Evolutionary conservation across 225 moss, liverwort and hornwort genomes (phyloP), one percentile per base, ranked within the genome.

Genomic region (Antitrichia curtipendula): DNA sequence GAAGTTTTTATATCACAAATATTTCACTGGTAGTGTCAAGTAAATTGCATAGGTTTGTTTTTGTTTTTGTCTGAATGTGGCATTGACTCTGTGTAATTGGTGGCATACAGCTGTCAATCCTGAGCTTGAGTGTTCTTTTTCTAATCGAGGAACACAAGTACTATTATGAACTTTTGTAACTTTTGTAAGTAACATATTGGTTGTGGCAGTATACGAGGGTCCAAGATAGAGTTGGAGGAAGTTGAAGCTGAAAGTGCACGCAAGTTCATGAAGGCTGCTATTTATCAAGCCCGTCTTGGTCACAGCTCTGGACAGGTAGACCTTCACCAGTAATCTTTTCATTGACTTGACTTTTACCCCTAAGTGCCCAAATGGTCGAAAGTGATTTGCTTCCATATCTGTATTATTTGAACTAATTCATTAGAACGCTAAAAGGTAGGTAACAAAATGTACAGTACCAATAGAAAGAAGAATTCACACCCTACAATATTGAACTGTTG

Each of bases 221-320:
- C 87, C 58, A 90, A 79, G 75, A 50, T 91, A 68, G 91, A 93
- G 80, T 47, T 96, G 87, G 91, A 91, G 88, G 89, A 95, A 72
- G 77, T 62, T 81, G 96, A 95, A 89, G 92, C 84, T 83, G 93
- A 92, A 88, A 88, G 69, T 40, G 95, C 94, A 87, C 91, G 96
- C 82, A 91, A 84, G 73, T 99, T 95, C 86, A 99, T 99, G 99
- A 92, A 90, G 91, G 90, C 90, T 88, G 99, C 99, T 84, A 87
- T 96, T 78, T 83, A 92, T 89, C 91, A 95, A 91, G 97, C 99
- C 81, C 94, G 92, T 22, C 90, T 92, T 84, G 96, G 94, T 81
- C 93, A 92, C 78, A 94, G 87, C 82, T 89, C 87, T 87, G 94
- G 96, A 81, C 94, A 96, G 95, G 97, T 98, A 82, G 69, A 70